Base-by-base conservation (phyloP, 768 basidiomycete genomes). In the Suillus discolor region DNA sequence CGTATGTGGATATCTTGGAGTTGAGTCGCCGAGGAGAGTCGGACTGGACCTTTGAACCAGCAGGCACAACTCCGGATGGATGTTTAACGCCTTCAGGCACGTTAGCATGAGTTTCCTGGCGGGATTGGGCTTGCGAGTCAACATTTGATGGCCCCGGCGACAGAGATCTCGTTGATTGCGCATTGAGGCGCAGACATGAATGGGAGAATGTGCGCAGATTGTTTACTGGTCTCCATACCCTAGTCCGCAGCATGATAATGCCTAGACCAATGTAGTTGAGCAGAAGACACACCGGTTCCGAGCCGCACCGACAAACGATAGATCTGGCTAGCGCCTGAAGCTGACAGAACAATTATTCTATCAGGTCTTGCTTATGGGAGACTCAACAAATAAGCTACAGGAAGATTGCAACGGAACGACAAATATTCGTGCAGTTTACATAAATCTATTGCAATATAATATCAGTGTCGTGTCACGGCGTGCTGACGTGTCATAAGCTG, bases 161-260 rank as follows among this genome's bases (percentile, higher is more conserved):
- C 25, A 42, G 64, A 63, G 41, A 63, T 25, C 9, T n/a, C 11
- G 47, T 45, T 41, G 41, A 45, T 34, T 44, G 16, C 6, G 15
- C n/a, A 28, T 45, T 65, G 41, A 13, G 45, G 61, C 38, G 62
- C 16, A 57, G 62, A 63, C 64, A 41, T 42, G 69, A 61, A 67
- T 53, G 63, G 65, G 70, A 66, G 51, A 71, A 61, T 0, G 68
- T 47, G 45, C 68, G 69, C 36, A 69, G 42, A 41, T 54, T 31
- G 41, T 60, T 61, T 38, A 45, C 34, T 36, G 64, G 51, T 41
- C 57, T 51, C 11, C 66, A 70, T 31, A 62, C 63, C 23, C 44
- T 69, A 15, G 57, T 67, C 63, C 64, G 42, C 62, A 77, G 66
- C 74, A 75, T 75, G 57, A 60, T 28, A 18, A 57, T 41, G 15